Evolutionary conservation across 352 stramenopile species (phyloP).

Genomic region (Phytophthora niederhauseri): DNA sequence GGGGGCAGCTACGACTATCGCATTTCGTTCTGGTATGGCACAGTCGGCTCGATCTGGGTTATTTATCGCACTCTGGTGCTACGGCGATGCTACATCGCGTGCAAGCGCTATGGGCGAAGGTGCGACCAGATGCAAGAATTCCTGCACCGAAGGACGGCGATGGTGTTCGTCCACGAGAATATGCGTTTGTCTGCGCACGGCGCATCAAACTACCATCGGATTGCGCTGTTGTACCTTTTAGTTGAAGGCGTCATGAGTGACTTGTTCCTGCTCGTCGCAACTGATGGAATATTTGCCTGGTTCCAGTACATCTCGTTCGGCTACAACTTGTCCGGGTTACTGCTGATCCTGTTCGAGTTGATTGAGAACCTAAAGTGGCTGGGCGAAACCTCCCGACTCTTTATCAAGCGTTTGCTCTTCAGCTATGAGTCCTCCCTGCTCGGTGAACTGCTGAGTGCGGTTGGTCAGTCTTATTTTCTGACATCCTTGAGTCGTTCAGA

Average conservation of each 20-base stretch:
- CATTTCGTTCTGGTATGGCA: conserved; percentile 18
- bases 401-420: conserved; percentile 32
- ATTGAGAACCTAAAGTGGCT: conserved; percentile 22
- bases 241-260: conserved; percentile 35
- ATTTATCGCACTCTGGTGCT: conserved; percentile 17
- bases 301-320: conserved; percentile 36
- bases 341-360: conserved; percentile 22
- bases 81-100: conserved; percentile 19
- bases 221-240: conserved; percentile 26
- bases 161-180: conserved; percentile 23
- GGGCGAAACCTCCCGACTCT: conserved; percentile 1
- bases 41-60: conserved; percentile 11
- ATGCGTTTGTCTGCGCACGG: conserved; percentile 23
- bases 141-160: conserved; percentile 5
- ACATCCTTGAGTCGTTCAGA: conserved; percentile 15
- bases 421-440: conserved; percentile 34
- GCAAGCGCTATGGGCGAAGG: conserved; percentile 11
- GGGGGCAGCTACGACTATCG: conserved; percentile 8
- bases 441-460: conserved; percentile 24
- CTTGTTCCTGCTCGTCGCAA: conserved; percentile 31
- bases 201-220: conserved; percentile 21
- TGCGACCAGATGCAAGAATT: conserved; percentile 15
- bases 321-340: conserved; percentile 33
- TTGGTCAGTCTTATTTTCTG: conserved; percentile 14
- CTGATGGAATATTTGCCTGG: conserved; percentile 20